Conservation (phyloP, 106 monocot species). For the Posidonia australis region DNA sequence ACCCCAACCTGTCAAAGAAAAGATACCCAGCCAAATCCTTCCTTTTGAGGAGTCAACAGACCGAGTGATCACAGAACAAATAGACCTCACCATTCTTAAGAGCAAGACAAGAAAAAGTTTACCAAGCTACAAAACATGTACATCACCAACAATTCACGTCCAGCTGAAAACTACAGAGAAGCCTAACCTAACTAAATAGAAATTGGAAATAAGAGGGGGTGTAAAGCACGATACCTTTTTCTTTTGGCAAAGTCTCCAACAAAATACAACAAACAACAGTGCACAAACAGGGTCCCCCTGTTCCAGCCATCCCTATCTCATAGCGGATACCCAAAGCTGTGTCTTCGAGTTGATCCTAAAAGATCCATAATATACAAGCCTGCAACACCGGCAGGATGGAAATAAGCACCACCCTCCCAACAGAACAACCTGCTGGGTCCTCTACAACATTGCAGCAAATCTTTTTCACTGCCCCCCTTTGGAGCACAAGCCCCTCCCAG, state of each 20-base stretch:
- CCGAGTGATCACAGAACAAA: too few relatives aligned
- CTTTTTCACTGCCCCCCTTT: neutral
- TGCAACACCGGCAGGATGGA: slow-evolving; percentile 1
- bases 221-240: neutral
- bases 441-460: slow-evolving; percentile 1
- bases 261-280: neutral
- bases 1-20: too few relatives aligned
- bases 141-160: too few relatives aligned
- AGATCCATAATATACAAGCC: neutral
- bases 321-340: neutral
- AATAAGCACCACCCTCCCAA: too few relatives aligned
- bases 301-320: neutral
- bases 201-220: neutral
- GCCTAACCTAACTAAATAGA: too few relatives aligned
- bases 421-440: neutral
- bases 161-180: too few relatives aligned
- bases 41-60: too few relatives aligned
- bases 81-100: too few relatives aligned
- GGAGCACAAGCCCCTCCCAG: neutral
- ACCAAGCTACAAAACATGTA: too few relatives aligned
- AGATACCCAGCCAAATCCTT: too few relatives aligned
- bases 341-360: neutral
- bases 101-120: too few relatives aligned
- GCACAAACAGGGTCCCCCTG: neutral
- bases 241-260: neutral